Evolutionary conservation across 306 rosid genomes (phyloP), one percentile per base, ranked within the genome.

Genomic region (Geum urbanum): DNA sequence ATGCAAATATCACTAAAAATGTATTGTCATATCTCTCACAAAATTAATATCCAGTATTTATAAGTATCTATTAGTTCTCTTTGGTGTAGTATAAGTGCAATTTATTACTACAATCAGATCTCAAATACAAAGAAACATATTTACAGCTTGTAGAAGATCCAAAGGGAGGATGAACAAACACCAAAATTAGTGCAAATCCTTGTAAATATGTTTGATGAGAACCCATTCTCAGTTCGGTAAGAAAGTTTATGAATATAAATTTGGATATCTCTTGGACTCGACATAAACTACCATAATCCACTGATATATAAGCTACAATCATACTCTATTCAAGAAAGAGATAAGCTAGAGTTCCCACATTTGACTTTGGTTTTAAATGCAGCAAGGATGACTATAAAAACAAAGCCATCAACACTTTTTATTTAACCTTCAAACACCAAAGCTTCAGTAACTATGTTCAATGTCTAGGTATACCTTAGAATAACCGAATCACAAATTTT

Each of bases 331-430:
- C 91, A 87, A 9, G 91, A 86, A 75, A 90, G 91, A 80, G 87
- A 76, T 90, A 90, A 45, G 96, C 96, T 7, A 92, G 92, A 76
- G 96, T 89, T 76, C 96, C 96, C 19, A 89, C 96, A 2, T 90
- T 74, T 55, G 96, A 90, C 47, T 90, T 90, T 48, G 96, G 96
- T 63, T 85, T 87, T 66, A 94, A 90, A 74, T 90, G 96, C 73
- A 90, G 91, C 83, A 90, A 78, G 19, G 96, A 90, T 35, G 96
- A 90, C 96, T 87, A 51, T 51, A 76, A 64, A 78, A 84, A 71
- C 44, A 80, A 73, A 79, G 67, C 74, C 65, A 54, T 70, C 27
- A 74, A 69, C 63, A 45, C 14, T 57, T 19, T 1, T 24, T 24
- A 63, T 8, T 9, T 41, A 35, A 66, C 44, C 64, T 39, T 11